Conservation (phyloP, 2,329 filamentous ascomycete species). For the Curvularia sp. region DNA sequence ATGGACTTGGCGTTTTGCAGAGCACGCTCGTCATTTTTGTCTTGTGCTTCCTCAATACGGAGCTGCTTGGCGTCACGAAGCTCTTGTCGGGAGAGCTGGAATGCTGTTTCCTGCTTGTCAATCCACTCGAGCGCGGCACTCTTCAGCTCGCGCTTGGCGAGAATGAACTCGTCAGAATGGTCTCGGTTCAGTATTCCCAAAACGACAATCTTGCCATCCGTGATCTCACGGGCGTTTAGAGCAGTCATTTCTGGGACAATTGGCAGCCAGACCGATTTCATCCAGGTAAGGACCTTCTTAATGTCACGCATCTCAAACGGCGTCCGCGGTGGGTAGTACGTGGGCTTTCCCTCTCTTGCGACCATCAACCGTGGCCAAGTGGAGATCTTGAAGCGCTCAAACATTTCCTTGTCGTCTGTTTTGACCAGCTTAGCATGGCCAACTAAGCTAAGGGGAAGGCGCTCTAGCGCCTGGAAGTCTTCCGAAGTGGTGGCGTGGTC, state of each 20-base stretch:
- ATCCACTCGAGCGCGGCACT: constrained; percentile 97
- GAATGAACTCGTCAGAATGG: constrained; percentile 77
- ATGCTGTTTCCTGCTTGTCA: constrained; percentile 90
- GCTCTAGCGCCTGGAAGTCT: constrained; percentile 87
- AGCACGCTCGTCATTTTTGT: constrained; percentile 87
- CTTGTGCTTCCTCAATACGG: constrained; percentile 94
- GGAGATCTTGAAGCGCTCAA: constrained; percentile 88
- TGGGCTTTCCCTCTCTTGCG: constrained; percentile 84
- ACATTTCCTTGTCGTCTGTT: constrained; percentile 78
- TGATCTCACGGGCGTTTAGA: constrained; percentile 90
- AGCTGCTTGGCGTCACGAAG: constrained; percentile 93
- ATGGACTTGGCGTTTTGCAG: constrained; percentile 88
- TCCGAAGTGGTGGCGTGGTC: constrained; percentile 92
- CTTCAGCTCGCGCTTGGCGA: constrained; percentile 88
- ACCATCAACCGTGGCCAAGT: constrained; percentile 96
- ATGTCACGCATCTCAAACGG: constrained; percentile 93
- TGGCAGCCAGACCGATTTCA: constrained; percentile 94
- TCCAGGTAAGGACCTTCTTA: constrained; percentile 82
- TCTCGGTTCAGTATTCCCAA: constrained; percentile 85
- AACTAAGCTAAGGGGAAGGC: constrained; percentile 84
- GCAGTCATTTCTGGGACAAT: constrained; percentile 94
- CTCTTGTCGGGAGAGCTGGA: constrained; percentile 92
- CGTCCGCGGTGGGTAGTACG: constrained; percentile 86
- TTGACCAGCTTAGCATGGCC: constrained; percentile 93
- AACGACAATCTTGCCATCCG: constrained; percentile 94